Conservation (phyloP, 1,284 basidiomycete genomes). For the Blastosporella zonata region DNA sequence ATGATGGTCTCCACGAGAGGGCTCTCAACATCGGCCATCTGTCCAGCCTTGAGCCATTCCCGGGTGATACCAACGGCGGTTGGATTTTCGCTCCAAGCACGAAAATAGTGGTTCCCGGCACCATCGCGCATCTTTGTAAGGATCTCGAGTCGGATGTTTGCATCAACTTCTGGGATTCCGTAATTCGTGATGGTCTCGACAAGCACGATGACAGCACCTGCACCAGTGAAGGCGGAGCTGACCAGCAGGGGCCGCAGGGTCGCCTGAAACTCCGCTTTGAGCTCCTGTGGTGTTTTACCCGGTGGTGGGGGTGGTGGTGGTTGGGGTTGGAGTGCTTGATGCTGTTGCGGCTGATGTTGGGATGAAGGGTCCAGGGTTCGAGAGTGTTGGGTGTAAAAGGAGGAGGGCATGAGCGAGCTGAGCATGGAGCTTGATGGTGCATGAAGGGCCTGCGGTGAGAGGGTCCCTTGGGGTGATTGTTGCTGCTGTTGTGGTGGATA, state of each 20-base stretch:
- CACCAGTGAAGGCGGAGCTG: conserved; percentile 61
- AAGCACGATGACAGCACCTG: conserved; percentile 58
- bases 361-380: conserved; percentile 10
- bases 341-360: conserved; percentile 18
- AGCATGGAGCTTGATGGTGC: conserved; percentile 42
- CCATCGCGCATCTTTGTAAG: conserved; percentile 75
- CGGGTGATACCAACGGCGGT: conserved; percentile 71
- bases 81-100: conserved; percentile 74
- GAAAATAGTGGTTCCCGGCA: conserved; percentile 80
- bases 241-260: conserved; percentile 52
- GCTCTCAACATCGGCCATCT: conserved; percentile 51
- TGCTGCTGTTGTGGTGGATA: conserved; percentile 38
- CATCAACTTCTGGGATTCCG: conserved; percentile 61
- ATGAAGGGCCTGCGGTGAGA: conserved; percentile 66
- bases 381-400: conserved; percentile 35
- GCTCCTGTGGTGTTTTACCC: conserved; percentile 25
- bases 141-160: conserved; percentile 59
- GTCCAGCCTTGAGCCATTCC: conserved; percentile 74
- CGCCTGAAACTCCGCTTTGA: conserved; percentile 47
- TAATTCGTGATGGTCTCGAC: conserved; percentile 54
- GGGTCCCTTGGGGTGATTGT: conserved; percentile 49
- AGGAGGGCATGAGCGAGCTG: conserved; percentile 36
- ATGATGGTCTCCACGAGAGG: conserved; percentile 70
- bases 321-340: conserved; percentile 6
- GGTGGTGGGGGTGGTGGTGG: conserved; percentile 5